These are phyloP conservation scores for Ustilago tritici DNA, from an alignment of 1,284 basidiomycete genomes.

Conservation along the genomic window DNA sequence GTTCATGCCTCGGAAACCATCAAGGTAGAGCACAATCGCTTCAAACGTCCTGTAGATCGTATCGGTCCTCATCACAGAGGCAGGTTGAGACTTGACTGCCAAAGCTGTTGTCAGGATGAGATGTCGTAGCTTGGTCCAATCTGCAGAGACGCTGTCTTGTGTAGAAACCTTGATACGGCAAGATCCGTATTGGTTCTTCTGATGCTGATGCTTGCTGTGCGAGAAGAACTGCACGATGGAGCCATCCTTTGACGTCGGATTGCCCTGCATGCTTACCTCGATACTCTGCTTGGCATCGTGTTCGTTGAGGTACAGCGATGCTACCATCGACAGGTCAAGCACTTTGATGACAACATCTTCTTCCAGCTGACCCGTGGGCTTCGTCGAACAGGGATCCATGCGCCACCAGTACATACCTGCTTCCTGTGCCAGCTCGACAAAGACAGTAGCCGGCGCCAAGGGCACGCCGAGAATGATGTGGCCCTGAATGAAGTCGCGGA, in stretches of 20 bases:
- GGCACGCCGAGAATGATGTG: constrained; percentile 48
- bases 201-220: constrained; percentile 34
- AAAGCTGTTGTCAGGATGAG: constrained; percentile 26
- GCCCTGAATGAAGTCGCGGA: constrained; percentile 48
- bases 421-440: constrained; percentile 53
- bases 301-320: constrained; percentile 43
- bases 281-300: constrained; percentile 34
- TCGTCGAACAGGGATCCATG: constrained; percentile 12
- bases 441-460: constrained; percentile 45
- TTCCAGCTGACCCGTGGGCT: constrained; percentile 4
- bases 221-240: constrained; percentile 49
- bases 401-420: constrained; percentile 49
- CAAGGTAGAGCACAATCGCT: constrained; percentile 45
- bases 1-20: constrained; percentile 52
- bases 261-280: constrained; percentile 41
- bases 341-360: constrained; percentile 48
- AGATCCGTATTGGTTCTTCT: constrained; percentile 50
- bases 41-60: constrained; percentile 51
- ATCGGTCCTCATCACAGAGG: constrained; percentile 27
- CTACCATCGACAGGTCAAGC: constrained; percentile 43
- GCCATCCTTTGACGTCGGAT: constrained; percentile 29
- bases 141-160: not conserved
- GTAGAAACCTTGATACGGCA: constrained; percentile 31
- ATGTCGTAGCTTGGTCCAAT: constrained; percentile 41
- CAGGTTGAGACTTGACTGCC: constrained; percentile 14